phyloP scores from a whole-genome alignment of 495 filamentous ascomycete genomes.

The Filosporella fistucella region DNA sequence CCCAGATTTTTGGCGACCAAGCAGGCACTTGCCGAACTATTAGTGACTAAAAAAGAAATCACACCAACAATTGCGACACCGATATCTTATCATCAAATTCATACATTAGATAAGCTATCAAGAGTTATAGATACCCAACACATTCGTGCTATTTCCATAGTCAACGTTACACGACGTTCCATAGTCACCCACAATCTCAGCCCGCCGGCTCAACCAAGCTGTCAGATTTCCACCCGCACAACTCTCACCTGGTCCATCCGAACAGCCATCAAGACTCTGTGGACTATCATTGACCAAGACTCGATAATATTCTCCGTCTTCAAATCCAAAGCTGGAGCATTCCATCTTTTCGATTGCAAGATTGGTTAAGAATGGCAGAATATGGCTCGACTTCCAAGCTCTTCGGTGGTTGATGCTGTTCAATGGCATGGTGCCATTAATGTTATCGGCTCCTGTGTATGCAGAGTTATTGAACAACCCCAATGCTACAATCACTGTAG shows the following conservation, averaged over 20 bases:
- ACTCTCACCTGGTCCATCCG: constrained; percentile 24
- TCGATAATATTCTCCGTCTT: constrained; percentile 14
- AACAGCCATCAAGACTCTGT: constrained; percentile 22
- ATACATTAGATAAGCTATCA: too few relatives aligned
- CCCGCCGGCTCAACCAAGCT: neutral
- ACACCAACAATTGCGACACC: too few relatives aligned
- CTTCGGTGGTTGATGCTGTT: constrained; percentile 39
- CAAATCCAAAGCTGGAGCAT: constrained; percentile 9
- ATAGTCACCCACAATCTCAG: constrained; percentile 23
- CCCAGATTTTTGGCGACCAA: too few relatives aligned
- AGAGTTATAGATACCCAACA: constrained; percentile 8
- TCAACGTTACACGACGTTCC: constrained; percentile 24
- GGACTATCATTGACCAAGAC: constrained; percentile 27
- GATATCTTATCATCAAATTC: too few relatives aligned
- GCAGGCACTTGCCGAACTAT: too few relatives aligned
- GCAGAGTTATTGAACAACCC: constrained; percentile 47
- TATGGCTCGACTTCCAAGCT: constrained; percentile 39
- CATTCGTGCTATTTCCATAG: constrained; percentile 20
- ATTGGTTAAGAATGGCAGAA: constrained; percentile 35
- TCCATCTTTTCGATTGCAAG: constrained; percentile 12
- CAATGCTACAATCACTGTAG: constrained; percentile 41
- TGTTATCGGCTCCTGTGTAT: constrained; percentile 32
- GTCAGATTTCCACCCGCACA: constrained; percentile 14
- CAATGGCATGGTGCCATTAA: constrained; percentile 45
- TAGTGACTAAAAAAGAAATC: too few relatives aligned